These are phyloP conservation scores for Gamsiella multidivaricata DNA, from an alignment of 192 early-diverging fungal genomes.

Conservation along the genomic window DNA sequence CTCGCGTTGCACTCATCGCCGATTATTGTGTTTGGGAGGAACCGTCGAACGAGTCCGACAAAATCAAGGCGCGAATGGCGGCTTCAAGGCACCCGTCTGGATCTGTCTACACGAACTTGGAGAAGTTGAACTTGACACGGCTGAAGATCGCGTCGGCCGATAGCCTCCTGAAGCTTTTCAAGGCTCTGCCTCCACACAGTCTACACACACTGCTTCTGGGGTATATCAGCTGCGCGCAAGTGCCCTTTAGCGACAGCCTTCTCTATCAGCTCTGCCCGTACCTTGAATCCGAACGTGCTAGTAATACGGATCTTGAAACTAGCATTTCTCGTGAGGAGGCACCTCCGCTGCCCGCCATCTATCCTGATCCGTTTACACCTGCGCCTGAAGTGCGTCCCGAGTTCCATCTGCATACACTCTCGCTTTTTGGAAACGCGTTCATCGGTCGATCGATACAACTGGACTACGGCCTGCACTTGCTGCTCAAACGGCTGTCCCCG, in stretches of 20 bases:
- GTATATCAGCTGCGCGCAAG: slow-evolving; percentile 27
- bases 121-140: slow-evolving; percentile 40
- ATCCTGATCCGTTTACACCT: slow-evolving; percentile 8
- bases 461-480: slow-evolving; percentile 1
- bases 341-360: neutral
- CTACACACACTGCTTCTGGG: slow-evolving; percentile 36
- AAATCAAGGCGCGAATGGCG: too few species aligned
- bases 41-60: too few species aligned
- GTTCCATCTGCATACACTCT: slow-evolving; percentile 26
- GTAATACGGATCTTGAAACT: too few species aligned
- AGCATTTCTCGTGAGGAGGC: neutral
- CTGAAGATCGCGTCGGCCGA: slow-evolving; percentile 20
- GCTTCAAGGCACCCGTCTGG: too few species aligned
- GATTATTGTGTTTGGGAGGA: slow-evolving; percentile 29
- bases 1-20: neutral
- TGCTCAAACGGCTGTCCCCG: slow-evolving; percentile 5
- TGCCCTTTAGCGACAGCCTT: slow-evolving; percentile 16
- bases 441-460: slow-evolving; percentile 8
- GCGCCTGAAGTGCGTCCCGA: neutral
- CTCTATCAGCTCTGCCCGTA: slow-evolving; percentile 5
- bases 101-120: slow-evolving; percentile 17
- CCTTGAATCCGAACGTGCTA: neutral
- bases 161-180: slow-evolving; percentile 15
- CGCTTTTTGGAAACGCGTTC: slow-evolving; percentile 33
- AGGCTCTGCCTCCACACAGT: slow-evolving; percentile 16